These are phyloP conservation scores for Podospora didyma DNA, from an alignment of 495 filamentous ascomycete species.

Conservation along the genomic window DNA sequence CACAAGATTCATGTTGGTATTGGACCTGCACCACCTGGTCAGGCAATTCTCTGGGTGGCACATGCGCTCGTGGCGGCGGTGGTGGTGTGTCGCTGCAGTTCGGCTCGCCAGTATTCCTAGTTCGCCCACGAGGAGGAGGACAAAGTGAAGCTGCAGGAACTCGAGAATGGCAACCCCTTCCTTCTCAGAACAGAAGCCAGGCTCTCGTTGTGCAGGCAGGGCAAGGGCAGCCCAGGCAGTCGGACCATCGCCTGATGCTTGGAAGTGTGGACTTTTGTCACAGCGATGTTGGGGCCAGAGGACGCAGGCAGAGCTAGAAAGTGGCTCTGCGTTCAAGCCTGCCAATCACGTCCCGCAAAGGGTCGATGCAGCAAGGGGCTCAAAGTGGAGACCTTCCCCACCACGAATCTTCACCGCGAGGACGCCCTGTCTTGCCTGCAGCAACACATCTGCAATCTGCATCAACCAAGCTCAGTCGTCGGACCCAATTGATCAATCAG, in stretches of 20 bases:
- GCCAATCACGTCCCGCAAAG: not conserved
- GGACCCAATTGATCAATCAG: constrained; percentile 18
- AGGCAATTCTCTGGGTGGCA: too few relatives aligned
- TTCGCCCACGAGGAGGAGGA: not conserved
- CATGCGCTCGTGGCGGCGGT: too few relatives aligned
- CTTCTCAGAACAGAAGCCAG: not conserved
- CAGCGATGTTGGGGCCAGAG: not conserved
- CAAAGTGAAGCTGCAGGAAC: too few relatives aligned
- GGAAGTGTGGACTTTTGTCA: constrained; percentile 3
- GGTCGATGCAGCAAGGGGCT: too few relatives aligned
- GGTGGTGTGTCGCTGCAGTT: too few relatives aligned
- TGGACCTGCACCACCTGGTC: not conserved
- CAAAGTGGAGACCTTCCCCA: not conserved
- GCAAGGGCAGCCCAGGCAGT: not conserved
- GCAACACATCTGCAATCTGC: not conserved
- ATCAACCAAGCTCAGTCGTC: not conserved
- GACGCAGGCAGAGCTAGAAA: not conserved
- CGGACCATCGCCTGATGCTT: not conserved
- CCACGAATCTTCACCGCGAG: not conserved
- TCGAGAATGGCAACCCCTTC: too few relatives aligned
- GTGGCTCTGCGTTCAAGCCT: not conserved
- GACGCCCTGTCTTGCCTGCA: too few relatives aligned
- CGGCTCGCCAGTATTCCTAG: too few relatives aligned
- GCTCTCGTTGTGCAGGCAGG: not conserved
- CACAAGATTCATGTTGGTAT: too few relatives aligned